phyloP scores from a whole-genome alignment of 1,139 yeast species.

The Candida tropicalis region DNA sequence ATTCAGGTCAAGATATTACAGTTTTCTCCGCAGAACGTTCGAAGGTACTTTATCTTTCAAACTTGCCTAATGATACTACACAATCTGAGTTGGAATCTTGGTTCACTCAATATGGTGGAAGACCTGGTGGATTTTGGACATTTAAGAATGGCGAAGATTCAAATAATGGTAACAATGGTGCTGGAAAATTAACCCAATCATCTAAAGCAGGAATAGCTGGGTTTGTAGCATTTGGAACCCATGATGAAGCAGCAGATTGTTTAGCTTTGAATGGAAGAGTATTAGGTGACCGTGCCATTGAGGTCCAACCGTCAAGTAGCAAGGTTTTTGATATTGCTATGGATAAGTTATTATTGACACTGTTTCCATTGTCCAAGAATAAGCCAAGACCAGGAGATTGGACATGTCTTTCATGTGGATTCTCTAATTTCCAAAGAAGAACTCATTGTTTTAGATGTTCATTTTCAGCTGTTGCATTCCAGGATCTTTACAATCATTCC shows the following conservation, averaged over 20 bases:
- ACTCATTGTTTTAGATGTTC: slow-evolving; percentile 94
- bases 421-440: slow-evolving; percentile 91
- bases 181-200: slow-evolving; percentile 8
- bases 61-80: slow-evolving; percentile 82
- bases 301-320: slow-evolving; percentile 84
- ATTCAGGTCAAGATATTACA: slow-evolving; percentile 67
- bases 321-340: slow-evolving; percentile 78
- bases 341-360: slow-evolving; percentile 60
- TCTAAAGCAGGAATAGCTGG: slow-evolving; percentile 55
- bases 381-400: slow-evolving; percentile 97
- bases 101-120: slow-evolving; percentile 85
- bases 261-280: slow-evolving; percentile 79
- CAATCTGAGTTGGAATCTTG: slow-evolving; percentile 90
- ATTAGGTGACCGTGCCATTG: slow-evolving; percentile 72
- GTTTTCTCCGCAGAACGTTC: slow-evolving; percentile 74
- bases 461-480: slow-evolving; percentile 68
- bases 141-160: slow-evolving; percentile 56
- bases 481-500: slow-evolving; percentile 37
- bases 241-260: slow-evolving; percentile 83
- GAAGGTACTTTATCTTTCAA: slow-evolving; percentile 74
- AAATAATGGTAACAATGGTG: slow-evolving; percentile 13
- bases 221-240: slow-evolving; percentile 81
- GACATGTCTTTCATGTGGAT: slow-evolving; percentile 97
- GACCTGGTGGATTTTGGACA: slow-evolving; percentile 91
- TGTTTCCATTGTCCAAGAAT: slow-evolving; percentile 87